These are phyloP conservation scores for Tetrahymena thermophila DNA, from an alignment of 73 alveolate genomes.

Conservation along the genomic window DNA sequence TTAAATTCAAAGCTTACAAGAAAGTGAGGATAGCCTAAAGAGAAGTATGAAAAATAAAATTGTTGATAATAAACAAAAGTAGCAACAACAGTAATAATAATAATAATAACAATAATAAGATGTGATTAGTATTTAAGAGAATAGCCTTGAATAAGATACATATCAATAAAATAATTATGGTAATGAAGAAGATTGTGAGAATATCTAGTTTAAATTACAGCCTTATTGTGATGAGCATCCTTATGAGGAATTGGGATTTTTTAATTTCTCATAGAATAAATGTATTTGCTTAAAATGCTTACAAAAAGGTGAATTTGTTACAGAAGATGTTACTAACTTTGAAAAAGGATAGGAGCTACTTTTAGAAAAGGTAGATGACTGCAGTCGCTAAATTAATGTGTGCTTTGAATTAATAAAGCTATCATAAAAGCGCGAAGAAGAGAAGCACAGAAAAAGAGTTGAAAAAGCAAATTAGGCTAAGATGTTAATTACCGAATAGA, in stretches of 20 bases:
- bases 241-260: background rate
- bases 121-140: background rate
- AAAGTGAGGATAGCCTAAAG: background rate
- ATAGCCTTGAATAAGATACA: background rate
- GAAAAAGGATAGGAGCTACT: background rate
- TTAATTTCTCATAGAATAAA: background rate
- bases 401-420: background rate
- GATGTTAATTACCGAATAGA: background rate
- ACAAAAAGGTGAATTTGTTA: background rate
- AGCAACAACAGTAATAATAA: background rate
- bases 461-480: background rate
- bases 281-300: background rate
- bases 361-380: background rate
- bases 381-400: background rate
- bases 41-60: background rate
- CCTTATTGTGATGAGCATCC: conserved; percentile 2
- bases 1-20: background rate
- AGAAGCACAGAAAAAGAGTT: background rate
- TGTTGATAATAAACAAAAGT: background rate
- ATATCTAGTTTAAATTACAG: background rate
- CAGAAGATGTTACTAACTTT: background rate
- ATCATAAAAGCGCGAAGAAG: background rate
- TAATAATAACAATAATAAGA: background rate
- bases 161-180: background rate
- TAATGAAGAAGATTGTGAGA: background rate